Conservation (phyloP, 257 asterid genomes). For the Fraxinus anomala region DNA sequence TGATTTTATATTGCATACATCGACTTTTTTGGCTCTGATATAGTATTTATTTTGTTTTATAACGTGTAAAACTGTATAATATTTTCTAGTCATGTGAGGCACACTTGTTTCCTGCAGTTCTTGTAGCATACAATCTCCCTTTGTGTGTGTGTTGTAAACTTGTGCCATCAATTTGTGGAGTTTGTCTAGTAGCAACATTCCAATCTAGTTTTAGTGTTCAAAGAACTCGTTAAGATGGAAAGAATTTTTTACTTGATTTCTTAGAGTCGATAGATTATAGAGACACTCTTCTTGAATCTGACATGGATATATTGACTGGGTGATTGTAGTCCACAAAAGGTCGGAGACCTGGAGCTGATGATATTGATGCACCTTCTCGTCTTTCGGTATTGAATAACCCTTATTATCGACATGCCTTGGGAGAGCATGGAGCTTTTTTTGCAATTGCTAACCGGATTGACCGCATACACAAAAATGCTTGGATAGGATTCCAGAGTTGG, state of each 20-base stretch:
- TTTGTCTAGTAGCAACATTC: not conserved
- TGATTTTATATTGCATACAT: not conserved
- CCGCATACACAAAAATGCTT: conserved; percentile 89
- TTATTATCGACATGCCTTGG: conserved; percentile 75
- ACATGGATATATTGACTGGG: conserved; percentile 29
- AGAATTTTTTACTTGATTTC: not conserved
- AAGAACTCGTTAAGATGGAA: not conserved
- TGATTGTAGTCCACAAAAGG: conserved; percentile 69
- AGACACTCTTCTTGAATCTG: conserved; percentile 16
- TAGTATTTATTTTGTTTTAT: not conserved
- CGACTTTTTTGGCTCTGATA: not conserved
- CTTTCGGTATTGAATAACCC: conserved; percentile 67
- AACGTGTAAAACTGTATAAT: not conserved
- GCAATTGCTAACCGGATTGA: conserved; percentile 91
- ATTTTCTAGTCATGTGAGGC: not conserved
- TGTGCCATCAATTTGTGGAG: not conserved
- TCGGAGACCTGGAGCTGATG: conserved; percentile 83
- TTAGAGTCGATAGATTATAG: not conserved
- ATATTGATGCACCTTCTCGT: conserved; percentile 85
- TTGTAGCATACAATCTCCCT: not conserved
- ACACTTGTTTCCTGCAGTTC: not conserved
- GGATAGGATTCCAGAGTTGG: conserved; percentile 99
- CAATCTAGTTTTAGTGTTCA: not conserved
- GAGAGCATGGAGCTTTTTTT: conserved; percentile 86
- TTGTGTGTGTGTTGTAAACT: not conserved